Evolutionary conservation across 345 rosid genomes (phyloP), one percentile per base, ranked within the genome.

Genomic region (Gynandropsis gynandra): DNA sequence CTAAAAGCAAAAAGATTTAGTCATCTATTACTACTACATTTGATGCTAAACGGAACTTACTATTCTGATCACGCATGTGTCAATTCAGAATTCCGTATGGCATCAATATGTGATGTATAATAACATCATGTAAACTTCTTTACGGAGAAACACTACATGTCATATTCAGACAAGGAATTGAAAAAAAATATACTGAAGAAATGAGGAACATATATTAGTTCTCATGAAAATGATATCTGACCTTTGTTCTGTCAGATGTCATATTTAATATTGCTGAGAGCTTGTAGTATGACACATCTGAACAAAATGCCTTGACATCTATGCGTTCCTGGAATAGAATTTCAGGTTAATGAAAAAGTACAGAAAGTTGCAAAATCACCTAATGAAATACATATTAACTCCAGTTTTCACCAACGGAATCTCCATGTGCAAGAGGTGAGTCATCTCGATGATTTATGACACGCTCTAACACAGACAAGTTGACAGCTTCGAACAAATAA

Each of bases 201-300:
- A 55, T 16, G 56, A 61, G 48, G 15, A 39, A 54, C 19, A 12
- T 51, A 13, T 24, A 47, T 10, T 16, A 42, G 32, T 13, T 45
- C 17, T 52, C 40, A 42, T 50, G 59, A 42, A 50, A 49, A 27
- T 48, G 33, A 61, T 54, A 44, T 21, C 52, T 61, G 39, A 92
- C 98, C 98, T 92, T 92, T 54, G 98, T 92, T 76, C 97, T 79
- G 64, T 87, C 94, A 10, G 89, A 85, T 58, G 95, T 83, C 93
- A 78, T 80, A 50, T 85, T 85, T 64, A 92, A 56, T 35, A 73
- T 56, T 58, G 93, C 95, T 38, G 98, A 85, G 69, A 92, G 84
- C 75, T 69, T 87, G 78, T 78, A 83, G 74, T 92, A 92, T 24
- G 79, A 80, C 59, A 80, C 83, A 59, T 92, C 93, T 33, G 89